Percentiles rank a stretch among this genome's conserved stretches.
phyloP scores from a whole-genome alignment of 768 basidiomycete species.

The Russula griseocarnosa region DNA sequence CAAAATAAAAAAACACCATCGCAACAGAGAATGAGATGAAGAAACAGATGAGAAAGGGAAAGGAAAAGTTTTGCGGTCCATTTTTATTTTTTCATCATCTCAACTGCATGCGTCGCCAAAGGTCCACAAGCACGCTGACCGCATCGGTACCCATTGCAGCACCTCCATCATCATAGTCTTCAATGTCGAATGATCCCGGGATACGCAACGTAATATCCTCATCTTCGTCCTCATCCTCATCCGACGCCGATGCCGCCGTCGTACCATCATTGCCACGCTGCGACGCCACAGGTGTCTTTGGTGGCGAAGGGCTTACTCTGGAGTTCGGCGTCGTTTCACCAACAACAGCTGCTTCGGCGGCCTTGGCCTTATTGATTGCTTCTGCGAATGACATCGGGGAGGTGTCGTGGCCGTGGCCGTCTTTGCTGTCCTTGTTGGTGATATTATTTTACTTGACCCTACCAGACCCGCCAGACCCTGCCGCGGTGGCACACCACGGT shows the following conservation, averaged over 20 bases:
- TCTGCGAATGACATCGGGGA: neutral
- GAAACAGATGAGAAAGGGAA: neutral
- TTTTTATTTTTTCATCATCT: neutral
- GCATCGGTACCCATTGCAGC: neutral
- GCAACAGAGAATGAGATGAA: neutral
- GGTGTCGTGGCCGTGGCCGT: neutral
- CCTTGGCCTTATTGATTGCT: neutral
- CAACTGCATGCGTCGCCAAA: constrained; percentile 23
- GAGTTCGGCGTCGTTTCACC: neutral
- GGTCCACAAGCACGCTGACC: constrained; percentile 2
- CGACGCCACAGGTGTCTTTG: neutral
- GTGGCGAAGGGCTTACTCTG: neutral
- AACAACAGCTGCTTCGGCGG: neutral
- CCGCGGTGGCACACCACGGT: neutral
- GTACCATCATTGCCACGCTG: neutral
- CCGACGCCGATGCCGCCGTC: neutral
- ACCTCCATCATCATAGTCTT: neutral
- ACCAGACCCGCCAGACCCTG: neutral
- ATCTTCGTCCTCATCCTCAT: neutral
- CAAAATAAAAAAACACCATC: neutral
- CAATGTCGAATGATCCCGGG: constrained; percentile 23
- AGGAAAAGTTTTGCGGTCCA: neutral
- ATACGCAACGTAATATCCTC: constrained; percentile 3
- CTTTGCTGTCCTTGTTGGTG: neutral
- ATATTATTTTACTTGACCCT: neutral